A percentile compares a stretch with the other conserved stretches of the same genome.
Conservation (phyloP, 129 eudicot genomes). For the Chrysanthemum seticuspe region DNA sequence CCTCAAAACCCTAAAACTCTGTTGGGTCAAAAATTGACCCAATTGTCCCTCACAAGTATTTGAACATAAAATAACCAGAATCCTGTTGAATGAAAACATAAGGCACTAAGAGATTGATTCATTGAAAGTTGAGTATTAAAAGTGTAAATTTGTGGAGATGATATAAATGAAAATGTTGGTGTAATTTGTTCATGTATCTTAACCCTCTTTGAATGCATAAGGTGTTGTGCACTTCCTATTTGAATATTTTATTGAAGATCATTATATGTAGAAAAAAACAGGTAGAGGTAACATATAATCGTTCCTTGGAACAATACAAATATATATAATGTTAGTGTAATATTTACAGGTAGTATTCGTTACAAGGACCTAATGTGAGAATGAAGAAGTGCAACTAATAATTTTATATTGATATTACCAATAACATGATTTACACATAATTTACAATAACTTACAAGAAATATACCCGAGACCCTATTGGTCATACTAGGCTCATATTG, state of each 20-base stretch:
- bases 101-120: neutral
- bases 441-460: conserved; percentile 57
- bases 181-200: conserved; percentile 23
- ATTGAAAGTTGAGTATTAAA: conserved; percentile 8
- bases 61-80: neutral
- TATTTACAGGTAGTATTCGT: neutral
- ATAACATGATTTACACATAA: conserved; percentile 37
- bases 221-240: conserved; percentile 14
- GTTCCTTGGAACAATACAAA: too few relatives aligned
- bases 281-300: too few relatives aligned
- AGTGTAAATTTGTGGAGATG: neutral
- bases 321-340: too few relatives aligned
- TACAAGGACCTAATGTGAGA: neutral
- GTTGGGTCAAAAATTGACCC: too few relatives aligned
- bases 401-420: conserved; percentile 17
- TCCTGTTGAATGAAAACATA: conserved; percentile 46
- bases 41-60: too few relatives aligned
- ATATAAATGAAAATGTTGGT: conserved; percentile 33
- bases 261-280: neutral
- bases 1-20: too few relatives aligned
- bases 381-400: conserved; percentile 20
- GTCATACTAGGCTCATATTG: conserved; percentile 34
- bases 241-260: conserved; percentile 1
- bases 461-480: conserved; percentile 38
- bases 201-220: conserved; percentile 4